Conservation (phyloP, 2,329 filamentous ascomycete genomes). For the Sodiomyces alkalinus region DNA sequence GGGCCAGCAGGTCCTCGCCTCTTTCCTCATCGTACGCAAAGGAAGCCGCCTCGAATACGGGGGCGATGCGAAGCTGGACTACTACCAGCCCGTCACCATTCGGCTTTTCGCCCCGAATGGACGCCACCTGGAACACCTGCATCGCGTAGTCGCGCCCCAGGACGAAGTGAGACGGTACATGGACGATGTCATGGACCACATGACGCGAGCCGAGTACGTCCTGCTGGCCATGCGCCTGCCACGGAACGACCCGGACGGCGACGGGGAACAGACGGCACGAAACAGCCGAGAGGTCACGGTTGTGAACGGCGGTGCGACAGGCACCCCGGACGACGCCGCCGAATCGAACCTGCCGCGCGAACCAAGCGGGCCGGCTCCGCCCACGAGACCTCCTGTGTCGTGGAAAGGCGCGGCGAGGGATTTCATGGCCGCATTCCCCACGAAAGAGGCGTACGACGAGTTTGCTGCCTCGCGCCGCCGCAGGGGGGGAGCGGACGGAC, state of each 20-base stretch:
- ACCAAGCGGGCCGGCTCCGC: conserved; percentile 2
- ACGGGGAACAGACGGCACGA: conserved; percentile 14
- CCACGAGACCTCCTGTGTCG: conserved; percentile 6
- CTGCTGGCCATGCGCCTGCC: conserved; percentile 52
- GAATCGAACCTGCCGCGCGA: conserved; percentile 1
- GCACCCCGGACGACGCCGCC: neutral
- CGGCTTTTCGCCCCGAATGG: conserved; percentile 38
- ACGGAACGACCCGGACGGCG: conserved; percentile 21
- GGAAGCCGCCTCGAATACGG: conserved; percentile 51
- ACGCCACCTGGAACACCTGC: conserved; percentile 44
- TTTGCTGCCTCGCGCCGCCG: conserved; percentile 5
- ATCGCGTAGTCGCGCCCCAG: conserved; percentile 43
- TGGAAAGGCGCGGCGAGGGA: conserved; percentile 6
- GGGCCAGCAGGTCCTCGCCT: conserved; percentile 51
- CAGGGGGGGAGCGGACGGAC: conserved; percentile 1
- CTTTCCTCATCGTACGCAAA: conserved; percentile 63
- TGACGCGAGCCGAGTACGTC: conserved; percentile 53
- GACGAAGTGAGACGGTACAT: conserved; percentile 52
- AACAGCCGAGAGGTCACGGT: conserved; percentile 3
- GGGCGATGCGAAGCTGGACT: conserved; percentile 49
- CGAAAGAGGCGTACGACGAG: conserved; percentile 7
- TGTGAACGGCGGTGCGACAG: neutral
- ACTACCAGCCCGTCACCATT: conserved; percentile 62
- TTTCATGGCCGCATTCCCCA: conserved; percentile 5
- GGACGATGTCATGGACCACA: conserved; percentile 55